Evolutionary conservation across 768 basidiomycete genomes (phyloP).

Genomic region (Russula sp.): DNA sequence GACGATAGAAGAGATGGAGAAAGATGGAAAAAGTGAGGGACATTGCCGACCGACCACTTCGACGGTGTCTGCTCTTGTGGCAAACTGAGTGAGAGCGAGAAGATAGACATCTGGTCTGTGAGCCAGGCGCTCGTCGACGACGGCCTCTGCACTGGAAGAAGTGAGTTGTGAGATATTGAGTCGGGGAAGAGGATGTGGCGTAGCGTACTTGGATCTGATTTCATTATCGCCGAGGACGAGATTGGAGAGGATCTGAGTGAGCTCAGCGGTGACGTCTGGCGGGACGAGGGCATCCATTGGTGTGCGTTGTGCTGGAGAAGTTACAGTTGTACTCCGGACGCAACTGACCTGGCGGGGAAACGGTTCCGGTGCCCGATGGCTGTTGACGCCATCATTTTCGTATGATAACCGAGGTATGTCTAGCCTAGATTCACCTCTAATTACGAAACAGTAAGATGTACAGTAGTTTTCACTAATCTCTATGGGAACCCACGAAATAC

Average conservation of each 20-base stretch:
- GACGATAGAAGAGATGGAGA: neutral
- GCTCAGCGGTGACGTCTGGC: constrained; percentile 67
- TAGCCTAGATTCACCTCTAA: too few species aligned
- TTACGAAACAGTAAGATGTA: too few species aligned
- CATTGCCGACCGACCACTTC: constrained; percentile 68
- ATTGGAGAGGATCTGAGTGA: constrained; percentile 83
- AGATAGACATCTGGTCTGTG: constrained; percentile 78
- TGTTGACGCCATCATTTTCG: too few species aligned
- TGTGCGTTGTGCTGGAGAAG: neutral
- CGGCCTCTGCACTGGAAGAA: constrained; percentile 62
- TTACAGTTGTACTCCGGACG: neutral
- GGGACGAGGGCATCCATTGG: constrained; percentile 38
- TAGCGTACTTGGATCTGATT: constrained; percentile 66
- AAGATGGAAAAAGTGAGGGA: neutral
- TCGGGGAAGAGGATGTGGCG: constrained; percentile 16
- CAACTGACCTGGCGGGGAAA: neutral
- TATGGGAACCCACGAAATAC: too few species aligned
- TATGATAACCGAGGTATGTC: too few species aligned
- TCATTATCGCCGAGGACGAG: constrained; percentile 82
- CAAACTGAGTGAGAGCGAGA: constrained; percentile 75
- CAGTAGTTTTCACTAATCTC: too few species aligned
- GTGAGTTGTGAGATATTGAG: neutral
- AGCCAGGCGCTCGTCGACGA: constrained; percentile 75
- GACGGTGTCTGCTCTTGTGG: constrained; percentile 63
- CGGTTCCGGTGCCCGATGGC: neutral